Evolutionary conservation across 306 rosid genomes (phyloP), one percentile per base, ranked within the genome.

Genomic region (Vigna radiata): DNA sequence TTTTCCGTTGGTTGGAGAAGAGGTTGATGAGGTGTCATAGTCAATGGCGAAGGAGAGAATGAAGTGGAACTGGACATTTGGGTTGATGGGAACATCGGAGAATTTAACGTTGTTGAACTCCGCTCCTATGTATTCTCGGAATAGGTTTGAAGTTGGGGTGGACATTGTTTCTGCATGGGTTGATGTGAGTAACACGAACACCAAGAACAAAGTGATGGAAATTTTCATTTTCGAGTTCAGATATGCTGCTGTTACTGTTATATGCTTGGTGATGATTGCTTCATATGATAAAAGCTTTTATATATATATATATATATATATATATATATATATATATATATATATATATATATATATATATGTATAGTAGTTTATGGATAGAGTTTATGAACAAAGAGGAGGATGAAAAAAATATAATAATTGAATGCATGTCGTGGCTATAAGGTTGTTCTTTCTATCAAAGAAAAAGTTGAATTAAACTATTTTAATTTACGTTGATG

Each of bases 81-180:
- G 79, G 82, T 90, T 87, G 0, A 93, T 56, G 0, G 92, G 98
- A 16, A 91, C 94, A 47, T 93, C 94, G 0, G 89, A 80, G 55
- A 93, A 88, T 62, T 77, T 87, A 6, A 90, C 93, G 36, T 85
- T 76, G 7, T 86, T 87, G 75, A 86, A 93, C 37, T 90, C 83
- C 0, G 98, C 95, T 66, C 98, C 98, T 9, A 90, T 93, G 86
- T 93, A 90, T 85, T 89, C 97, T 44, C 89, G 25, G 75, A 93
- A 93, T 15, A 91, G 39, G 58, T 83, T 77, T 27, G 89, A 16
- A 86, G 29, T 80, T 12, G 87, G 8, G 15, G 87, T 5, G 6
- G 87, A 63, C 25, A 84, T 25, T 14, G 86, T 74, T 36, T 18
- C 33, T 8, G 47, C 68, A 17, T 74, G 76, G 68, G 61, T 37